These are phyloP conservation scores for Triticum aestivum DNA, from an alignment of 176 grass and related monocot species.

Conservation along the genomic window IWGSC_CS_RefSeq_v2.1 NC_057798.1:539710795-539711294, in stretches of 20 bases:
- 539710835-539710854: conserved; percentile 45
- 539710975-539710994: conserved; percentile 59
- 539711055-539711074: neutral
- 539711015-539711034: conserved; percentile 37
- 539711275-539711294: neutral
- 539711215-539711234: neutral
- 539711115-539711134: neutral
- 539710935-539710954: conserved; percentile 35
- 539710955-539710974: conserved; percentile 55
- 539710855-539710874: conserved; percentile 73
- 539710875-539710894: conserved; percentile 82
- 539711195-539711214: neutral
- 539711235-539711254: neutral
- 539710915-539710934: conserved; percentile 63
- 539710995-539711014: conserved; percentile 66
- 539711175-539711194: neutral
- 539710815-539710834: conserved; percentile 76
- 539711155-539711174: neutral
- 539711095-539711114: neutral
- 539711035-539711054: conserved; percentile 29
- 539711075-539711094: neutral
- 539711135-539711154: neutral
- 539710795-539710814: conserved; percentile 78
- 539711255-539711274: neutral
- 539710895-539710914: conserved; percentile 71